A percentile compares a stretch with the other conserved stretches of the same genome.
These are phyloP conservation scores for Mycena latifolia DNA, from an alignment of 768 basidiomycete genomes.

Conservation along the genomic window DNA sequence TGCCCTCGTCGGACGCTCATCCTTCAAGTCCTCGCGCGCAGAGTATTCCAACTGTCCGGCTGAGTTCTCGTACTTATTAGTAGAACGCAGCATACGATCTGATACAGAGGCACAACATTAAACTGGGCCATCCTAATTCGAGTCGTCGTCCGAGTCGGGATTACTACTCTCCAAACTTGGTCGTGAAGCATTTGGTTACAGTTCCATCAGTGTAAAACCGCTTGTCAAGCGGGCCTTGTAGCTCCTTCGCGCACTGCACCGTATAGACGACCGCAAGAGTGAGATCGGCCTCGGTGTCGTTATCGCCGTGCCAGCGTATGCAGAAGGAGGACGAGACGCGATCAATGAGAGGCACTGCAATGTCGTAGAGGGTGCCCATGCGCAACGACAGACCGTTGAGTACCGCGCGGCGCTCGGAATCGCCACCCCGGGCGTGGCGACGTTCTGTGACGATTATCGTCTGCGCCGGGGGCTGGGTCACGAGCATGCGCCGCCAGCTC, in stretches of 20 bases:
- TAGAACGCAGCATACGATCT: too few species aligned
- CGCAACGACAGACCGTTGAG: not conserved
- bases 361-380: not conserved
- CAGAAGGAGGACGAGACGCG: not conserved
- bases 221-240: not conserved
- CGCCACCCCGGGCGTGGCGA: not conserved
- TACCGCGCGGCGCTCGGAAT: not conserved
- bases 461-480: conserved; percentile 7
- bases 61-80: too few species aligned
- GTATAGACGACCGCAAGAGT: not conserved
- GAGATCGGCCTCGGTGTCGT: not conserved
- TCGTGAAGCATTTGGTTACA: too few species aligned
- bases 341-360: not conserved
- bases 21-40: too few species aligned
- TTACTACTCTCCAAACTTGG: too few species aligned
- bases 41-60: too few species aligned
- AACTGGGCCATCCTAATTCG: too few species aligned
- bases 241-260: not conserved
- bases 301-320: not conserved
- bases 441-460: not conserved
- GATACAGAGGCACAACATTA: too few species aligned
- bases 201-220: not conserved
- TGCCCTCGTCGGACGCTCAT: too few species aligned
- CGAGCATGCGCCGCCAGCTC: too few species aligned
- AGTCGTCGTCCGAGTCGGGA: too few species aligned